Conservation (phyloP, 345 rosid species). For the Brassica carinata region DNA sequence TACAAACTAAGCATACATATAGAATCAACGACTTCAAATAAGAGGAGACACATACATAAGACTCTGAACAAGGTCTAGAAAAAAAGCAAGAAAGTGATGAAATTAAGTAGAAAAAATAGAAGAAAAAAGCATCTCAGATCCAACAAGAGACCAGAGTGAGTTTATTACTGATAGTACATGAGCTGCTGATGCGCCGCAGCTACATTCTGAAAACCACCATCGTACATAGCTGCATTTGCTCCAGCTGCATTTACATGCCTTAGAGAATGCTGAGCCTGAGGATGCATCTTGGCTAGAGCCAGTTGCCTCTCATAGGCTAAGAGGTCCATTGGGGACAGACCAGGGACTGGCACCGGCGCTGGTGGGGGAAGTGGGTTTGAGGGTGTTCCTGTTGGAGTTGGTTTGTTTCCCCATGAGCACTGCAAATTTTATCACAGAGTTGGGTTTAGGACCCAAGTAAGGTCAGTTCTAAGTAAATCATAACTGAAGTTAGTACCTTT, state of each 20-base stretch:
- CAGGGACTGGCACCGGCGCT: conserved; percentile 51
- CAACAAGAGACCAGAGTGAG: neutral
- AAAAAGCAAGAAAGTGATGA: conserved; percentile 10
- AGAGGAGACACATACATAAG: conserved; percentile 26
- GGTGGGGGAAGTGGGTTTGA: conserved; percentile 90
- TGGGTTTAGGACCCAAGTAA: neutral
- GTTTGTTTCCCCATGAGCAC: conserved; percentile 98
- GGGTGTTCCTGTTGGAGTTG: conserved; percentile 80
- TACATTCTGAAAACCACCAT: conserved; percentile 76
- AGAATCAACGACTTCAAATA: conserved; percentile 17
- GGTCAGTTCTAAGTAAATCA: neutral
- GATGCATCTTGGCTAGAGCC: conserved; percentile 74
- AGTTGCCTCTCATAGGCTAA: conserved; percentile 70
- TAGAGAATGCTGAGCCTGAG: conserved; percentile 74
- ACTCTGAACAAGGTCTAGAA: conserved; percentile 27
- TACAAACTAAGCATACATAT: conserved; percentile 27
- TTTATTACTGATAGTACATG: conserved; percentile 71
- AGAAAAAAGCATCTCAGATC: neutral
- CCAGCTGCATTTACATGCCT: conserved; percentile 78
- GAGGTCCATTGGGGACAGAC: conserved; percentile 60
- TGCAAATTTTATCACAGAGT: conserved; percentile 29
- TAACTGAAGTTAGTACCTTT: conserved; percentile 49
- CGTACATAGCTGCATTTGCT: conserved; percentile 74
- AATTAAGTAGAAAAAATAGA: neutral
- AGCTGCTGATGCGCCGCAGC: conserved; percentile 86